Evolutionary conservation across 495 filamentous ascomycete genomes (phyloP), one percentile per base, ranked within the genome.

Genomic region (Penicillium dipodomyicola): DNA sequence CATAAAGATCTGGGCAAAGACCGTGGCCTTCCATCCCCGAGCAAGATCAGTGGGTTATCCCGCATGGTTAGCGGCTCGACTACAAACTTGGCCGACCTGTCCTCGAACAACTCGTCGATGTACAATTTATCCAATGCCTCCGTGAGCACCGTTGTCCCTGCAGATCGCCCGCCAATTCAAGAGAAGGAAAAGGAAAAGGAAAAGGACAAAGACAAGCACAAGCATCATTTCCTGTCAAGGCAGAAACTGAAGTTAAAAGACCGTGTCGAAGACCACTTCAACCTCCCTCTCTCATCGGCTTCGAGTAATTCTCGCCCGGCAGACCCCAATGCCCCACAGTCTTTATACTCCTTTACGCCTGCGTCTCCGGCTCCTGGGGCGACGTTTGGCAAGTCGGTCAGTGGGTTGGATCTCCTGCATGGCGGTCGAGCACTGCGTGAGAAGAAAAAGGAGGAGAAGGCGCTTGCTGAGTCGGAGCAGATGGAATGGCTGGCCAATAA

Each of bases 201-300:
- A 11, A 52, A 51, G 32, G 49, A 71, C 1, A 70, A 72, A 63
- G 84, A 89, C 43, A 89, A 88, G 65, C 84, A 88, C 62, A 86
- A 84, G 59, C 86, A 87, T 60, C 88, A 97, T 65, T 97, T 97
- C 67, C 67, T 97, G 49, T 92, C 90, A 3, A 81, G 94, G 44
- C 90, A 95, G 73, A 96, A 96, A 71, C 82, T 97, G 67, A 97
- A 95, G 70, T 73, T 92, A 20, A 92, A 87, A 63, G 87, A 87
- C 51, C 86, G 84, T 0, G 32, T 37, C 56, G 91, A 95, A 50
- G 87, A 92, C 52, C 84, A 93, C 60, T 71, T 64, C 52, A 80
- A 88, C 35, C 81, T 91, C 2, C 82, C 85, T 3, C 80, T 97
- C 1, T 96, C 92, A 0, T 97, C 94, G 3, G 91, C 92, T 19